phyloP scores from a whole-genome alignment of 768 basidiomycete species.

The Agaricus subrufescens region DNA sequence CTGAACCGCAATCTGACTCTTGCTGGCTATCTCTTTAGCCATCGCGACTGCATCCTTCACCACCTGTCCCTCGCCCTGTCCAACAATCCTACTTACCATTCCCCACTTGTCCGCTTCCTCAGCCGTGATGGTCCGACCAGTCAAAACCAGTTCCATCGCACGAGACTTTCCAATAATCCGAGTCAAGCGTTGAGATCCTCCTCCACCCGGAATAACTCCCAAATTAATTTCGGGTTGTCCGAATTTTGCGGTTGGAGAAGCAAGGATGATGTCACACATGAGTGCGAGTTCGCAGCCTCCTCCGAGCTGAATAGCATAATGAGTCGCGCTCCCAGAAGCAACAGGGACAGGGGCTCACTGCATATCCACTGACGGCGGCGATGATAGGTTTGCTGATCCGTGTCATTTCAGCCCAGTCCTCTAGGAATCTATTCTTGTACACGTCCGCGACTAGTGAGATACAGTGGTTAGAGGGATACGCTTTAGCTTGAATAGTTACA shows the following conservation, averaged over 20 bases:
- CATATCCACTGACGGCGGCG: conserved; percentile 93
- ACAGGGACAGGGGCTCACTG: conserved; percentile 42
- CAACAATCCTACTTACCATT: conserved; percentile 77
- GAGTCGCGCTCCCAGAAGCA: background rate
- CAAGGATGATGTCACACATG: conserved; percentile 94
- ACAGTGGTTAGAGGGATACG: background rate
- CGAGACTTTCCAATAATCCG: conserved; percentile 86
- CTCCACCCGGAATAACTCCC: conserved; percentile 92
- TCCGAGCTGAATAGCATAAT: conserved; percentile 52
- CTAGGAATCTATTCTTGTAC: conserved; percentile 81
- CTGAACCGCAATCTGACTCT: conserved; percentile 77
- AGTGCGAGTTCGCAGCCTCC: conserved; percentile 97
- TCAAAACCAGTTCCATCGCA: conserved; percentile 92
- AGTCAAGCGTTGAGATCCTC: conserved; percentile 89
- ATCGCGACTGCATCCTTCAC: conserved; percentile 83
- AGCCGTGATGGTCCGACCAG: conserved; percentile 78
- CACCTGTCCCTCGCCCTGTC: conserved; percentile 71
- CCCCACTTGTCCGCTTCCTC: conserved; percentile 86
- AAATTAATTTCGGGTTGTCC: conserved; percentile 97
- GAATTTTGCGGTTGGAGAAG: conserved; percentile 85
- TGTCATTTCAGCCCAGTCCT: conserved; percentile 74
- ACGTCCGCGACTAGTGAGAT: conserved; percentile 65
- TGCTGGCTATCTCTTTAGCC: conserved; percentile 73
- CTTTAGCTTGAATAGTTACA: conserved; percentile 19
- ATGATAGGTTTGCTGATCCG: conserved; percentile 88